phyloP scores from a whole-genome alignment of 768 basidiomycete genomes.

The Amanita polypyramis region DNA sequence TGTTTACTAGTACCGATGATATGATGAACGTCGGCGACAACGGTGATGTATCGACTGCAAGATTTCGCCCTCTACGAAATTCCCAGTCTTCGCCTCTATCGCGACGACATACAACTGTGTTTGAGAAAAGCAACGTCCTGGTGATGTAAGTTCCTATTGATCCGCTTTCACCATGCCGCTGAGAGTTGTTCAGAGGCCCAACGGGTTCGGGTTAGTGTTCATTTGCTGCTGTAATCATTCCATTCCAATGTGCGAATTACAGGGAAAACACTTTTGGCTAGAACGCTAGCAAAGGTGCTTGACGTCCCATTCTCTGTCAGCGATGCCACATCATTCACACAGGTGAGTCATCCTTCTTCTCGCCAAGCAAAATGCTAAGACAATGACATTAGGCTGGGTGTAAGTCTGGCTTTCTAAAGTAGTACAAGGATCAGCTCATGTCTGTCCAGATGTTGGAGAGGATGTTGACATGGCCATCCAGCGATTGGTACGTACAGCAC shows the following conservation, averaged over 20 bases:
- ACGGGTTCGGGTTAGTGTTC: conserved; percentile 64
- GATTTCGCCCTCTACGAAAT: conserved; percentile 48
- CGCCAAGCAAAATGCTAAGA: conserved; percentile 11
- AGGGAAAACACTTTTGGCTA: conserved; percentile 89
- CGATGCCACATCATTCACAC: conserved; percentile 92
- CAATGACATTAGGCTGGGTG: conserved; percentile 49
- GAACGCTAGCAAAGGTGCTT: conserved; percentile 81
- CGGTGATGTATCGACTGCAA: conserved; percentile 38
- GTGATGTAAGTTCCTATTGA: conserved; percentile 54
- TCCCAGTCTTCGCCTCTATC: conserved; percentile 26
- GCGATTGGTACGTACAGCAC: conserved; percentile 45
- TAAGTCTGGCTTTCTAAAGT: conserved; percentile 24
- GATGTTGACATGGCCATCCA: conserved; percentile 92
- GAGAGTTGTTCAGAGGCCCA: conserved; percentile 45
- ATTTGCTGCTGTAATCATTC: not conserved
- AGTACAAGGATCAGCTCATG: conserved; percentile 6
- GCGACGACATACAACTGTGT: conserved; percentile 41
- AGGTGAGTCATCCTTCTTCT: conserved; percentile 33
- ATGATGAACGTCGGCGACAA: conserved; percentile 3
- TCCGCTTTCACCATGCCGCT: conserved; percentile 2
- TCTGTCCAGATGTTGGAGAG: conserved; percentile 74
- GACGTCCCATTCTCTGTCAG: conserved; percentile 92
- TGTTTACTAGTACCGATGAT: conserved; percentile 22
- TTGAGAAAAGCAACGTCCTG: conserved; percentile 95
- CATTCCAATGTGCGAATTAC: conserved; percentile 1